Percentiles rank a stretch among this genome's conserved stretches.
phyloP scores from a whole-genome alignment of 2,329 filamentous ascomycete genomes.

The Beauveria caledonica region DNA sequence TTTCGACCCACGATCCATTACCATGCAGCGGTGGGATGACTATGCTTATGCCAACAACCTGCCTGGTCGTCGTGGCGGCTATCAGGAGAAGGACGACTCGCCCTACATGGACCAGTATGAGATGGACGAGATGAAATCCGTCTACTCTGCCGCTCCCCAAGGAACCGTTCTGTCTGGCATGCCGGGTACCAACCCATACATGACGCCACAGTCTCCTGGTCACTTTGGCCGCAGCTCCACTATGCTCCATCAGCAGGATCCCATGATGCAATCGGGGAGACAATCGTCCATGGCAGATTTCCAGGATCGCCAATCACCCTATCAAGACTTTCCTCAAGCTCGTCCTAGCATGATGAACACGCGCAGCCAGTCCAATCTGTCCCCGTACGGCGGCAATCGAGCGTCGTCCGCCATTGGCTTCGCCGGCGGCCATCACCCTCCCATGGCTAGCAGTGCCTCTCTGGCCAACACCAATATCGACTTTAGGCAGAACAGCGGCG shows the following conservation, averaged over 20 bases:
- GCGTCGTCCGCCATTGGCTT: conserved; percentile 42
- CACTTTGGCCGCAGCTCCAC: conserved; percentile 52
- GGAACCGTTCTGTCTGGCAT: conserved; percentile 85
- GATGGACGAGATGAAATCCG: conserved; percentile 96
- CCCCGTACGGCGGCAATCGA: conserved; percentile 34
- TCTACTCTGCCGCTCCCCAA: conserved; percentile 85
- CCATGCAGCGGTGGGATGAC: conserved; percentile 94
- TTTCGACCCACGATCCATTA: conserved; percentile 88
- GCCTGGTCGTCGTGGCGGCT: conserved; percentile 75
- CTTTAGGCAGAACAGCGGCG: conserved; percentile 50
- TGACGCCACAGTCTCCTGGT: conserved; percentile 75
- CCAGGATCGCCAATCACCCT: conserved; percentile 46
- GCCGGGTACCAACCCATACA: conserved; percentile 62
- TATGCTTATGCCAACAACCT: conserved; percentile 82
- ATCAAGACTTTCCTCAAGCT: conserved; percentile 44
- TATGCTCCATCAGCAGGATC: conserved; percentile 37
- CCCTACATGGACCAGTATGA: conserved; percentile 75
- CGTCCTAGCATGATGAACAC: conserved; percentile 57
- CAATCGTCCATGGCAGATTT: conserved; percentile 57
- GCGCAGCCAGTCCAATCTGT: conserved; percentile 39
- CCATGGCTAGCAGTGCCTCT: conserved; percentile 38
- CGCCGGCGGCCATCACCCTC: conserved; percentile 37
- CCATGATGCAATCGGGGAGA: conserved; percentile 47
- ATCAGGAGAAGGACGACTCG: conserved; percentile 55
- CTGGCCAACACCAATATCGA: conserved; percentile 49